Conservation (phyloP, 2,329 filamentous ascomycete species). For the Trichoderma sp. region DNA sequence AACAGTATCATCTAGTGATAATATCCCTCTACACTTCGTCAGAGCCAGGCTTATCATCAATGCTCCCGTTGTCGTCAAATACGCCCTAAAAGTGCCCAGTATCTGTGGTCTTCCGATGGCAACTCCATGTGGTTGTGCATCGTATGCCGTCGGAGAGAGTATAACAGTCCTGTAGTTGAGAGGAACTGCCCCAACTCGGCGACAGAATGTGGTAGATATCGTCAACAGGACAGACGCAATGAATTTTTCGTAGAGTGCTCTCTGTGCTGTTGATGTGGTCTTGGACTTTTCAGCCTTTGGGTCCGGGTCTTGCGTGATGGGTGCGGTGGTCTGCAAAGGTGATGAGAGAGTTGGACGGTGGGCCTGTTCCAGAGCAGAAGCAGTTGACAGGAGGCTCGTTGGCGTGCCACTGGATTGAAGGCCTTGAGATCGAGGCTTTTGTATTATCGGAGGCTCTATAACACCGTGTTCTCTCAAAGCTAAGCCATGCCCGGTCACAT, state of each 20-base stretch:
- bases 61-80: slow-evolving; percentile 55
- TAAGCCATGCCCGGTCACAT: slow-evolving; percentile 45
- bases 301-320: slow-evolving; percentile 28
- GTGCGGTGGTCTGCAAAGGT: slow-evolving; percentile 13
- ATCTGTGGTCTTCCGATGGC: slow-evolving; percentile 29
- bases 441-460: slow-evolving; percentile 49
- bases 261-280: slow-evolving; percentile 30
- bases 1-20: slow-evolving; percentile 44
- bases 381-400: slow-evolving; percentile 44
- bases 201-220: slow-evolving; percentile 50
- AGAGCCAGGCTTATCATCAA: slow-evolving; percentile 51
- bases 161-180: slow-evolving; percentile 53
- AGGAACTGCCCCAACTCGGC: slow-evolving; percentile 47
- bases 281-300: slow-evolving; percentile 25
- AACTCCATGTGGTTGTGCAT: slow-evolving; percentile 22
- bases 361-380: slow-evolving; percentile 39
- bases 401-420: slow-evolving; percentile 44
- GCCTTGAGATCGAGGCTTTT: slow-evolving; percentile 42
- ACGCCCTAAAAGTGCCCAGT: slow-evolving; percentile 51
- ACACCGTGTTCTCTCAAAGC: slow-evolving; percentile 47
- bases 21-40: slow-evolving; percentile 46
- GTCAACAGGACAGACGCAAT: slow-evolving; percentile 51
- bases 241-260: slow-evolving; percentile 53
- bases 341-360: slow-evolving; percentile 26
- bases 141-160: slow-evolving; percentile 34